Conservation (phyloP, 225 moss, liverwort and hornwort species). For the Marchantia polymorpha region DNA sequence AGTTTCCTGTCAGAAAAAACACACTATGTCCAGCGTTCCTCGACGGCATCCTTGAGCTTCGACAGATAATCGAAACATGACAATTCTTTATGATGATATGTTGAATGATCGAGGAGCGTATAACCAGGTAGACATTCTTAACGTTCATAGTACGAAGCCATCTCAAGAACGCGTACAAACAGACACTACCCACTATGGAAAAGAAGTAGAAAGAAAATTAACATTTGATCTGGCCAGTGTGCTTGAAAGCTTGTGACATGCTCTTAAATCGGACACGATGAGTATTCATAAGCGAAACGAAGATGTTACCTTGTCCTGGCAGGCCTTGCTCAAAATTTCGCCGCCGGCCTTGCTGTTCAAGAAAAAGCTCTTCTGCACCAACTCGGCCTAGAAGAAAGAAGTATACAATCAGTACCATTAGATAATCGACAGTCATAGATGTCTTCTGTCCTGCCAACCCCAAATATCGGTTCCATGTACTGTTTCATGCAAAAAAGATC, state of each 20-base stretch:
- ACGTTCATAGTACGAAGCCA: too few relatives aligned
- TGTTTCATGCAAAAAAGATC: not conserved
- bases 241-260: not conserved
- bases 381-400: constrained; percentile 21
- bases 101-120: too few relatives aligned
- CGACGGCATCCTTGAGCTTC: too few relatives aligned
- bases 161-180: too few relatives aligned
- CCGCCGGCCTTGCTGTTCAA: constrained; percentile 32
- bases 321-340: constrained; percentile 28
- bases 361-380: constrained; percentile 34
- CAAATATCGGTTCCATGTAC: not conserved
- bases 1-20: too few relatives aligned
- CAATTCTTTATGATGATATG: too few relatives aligned
- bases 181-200: too few relatives aligned
- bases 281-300: not conserved
- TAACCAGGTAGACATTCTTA: too few relatives aligned
- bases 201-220: too few relatives aligned
- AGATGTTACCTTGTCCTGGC: constrained; percentile 24
- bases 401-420: not conserved
- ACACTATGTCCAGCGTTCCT: too few relatives aligned
- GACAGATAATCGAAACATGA: too few relatives aligned
- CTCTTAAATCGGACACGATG: not conserved
- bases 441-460: not conserved
- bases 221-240: too few relatives aligned
- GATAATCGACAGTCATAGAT: not conserved